Evolutionary conservation across 78 protist genomes (phyloP).

Genomic region (Dictyostelium discoideum): DNA sequence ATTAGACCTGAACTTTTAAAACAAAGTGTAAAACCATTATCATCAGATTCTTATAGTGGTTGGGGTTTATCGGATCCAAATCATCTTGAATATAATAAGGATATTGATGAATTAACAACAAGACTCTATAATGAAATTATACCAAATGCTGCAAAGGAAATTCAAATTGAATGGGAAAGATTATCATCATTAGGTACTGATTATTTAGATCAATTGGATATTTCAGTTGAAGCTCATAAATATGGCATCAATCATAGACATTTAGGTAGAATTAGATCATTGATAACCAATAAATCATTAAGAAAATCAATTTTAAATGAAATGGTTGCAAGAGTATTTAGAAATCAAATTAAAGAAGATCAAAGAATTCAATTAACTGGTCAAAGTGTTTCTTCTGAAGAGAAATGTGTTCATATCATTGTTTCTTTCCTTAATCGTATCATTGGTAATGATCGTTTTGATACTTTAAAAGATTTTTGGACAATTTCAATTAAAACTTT

Average conservation of each 20-base stretch:
- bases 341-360: constrained; percentile 24
- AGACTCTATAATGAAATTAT: constrained; percentile 19
- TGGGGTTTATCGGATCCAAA: constrained; percentile 51
- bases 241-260: constrained; percentile 56
- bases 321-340: constrained; percentile 53
- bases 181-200: neutral
- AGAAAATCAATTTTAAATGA: constrained; percentile 29
- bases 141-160: neutral
- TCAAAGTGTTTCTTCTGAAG: constrained; percentile 8
- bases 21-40: constrained; percentile 17
- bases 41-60: constrained; percentile 62
- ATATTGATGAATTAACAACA: constrained; percentile 3
- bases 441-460: neutral
- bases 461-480: constrained; percentile 29
- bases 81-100: neutral
- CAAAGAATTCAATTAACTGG: constrained; percentile 7
- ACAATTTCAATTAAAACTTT: neutral
- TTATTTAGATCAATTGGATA: neutral
- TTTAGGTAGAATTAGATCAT: constrained; percentile 26
- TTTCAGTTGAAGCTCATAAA: constrained; percentile 29
- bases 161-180: neutral
- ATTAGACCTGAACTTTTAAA: constrained; percentile 69
- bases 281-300: neutral
- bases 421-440: constrained; percentile 33
- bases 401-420: neutral